Conservation (phyloP, 2,329 filamentous ascomycete species). For the Alternaria dauci region DNA sequence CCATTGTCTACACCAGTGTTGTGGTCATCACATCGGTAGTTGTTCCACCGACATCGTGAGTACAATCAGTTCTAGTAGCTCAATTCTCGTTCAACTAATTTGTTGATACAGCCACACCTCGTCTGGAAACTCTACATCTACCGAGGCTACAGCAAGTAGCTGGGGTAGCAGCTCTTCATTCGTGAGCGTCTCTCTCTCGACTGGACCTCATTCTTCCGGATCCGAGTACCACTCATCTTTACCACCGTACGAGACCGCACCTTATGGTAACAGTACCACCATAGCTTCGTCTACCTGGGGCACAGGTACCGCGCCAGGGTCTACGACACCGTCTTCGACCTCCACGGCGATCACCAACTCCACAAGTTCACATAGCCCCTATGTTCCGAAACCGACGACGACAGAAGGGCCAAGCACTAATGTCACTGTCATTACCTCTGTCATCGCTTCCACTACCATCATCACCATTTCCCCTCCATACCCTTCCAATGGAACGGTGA, state of each 20-base stretch:
- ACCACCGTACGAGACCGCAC: conserved; percentile 9
- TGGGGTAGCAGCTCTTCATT: conserved; percentile 22
- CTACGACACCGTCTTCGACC: neutral
- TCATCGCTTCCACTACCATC: conserved; percentile 1
- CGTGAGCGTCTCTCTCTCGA: conserved; percentile 14
- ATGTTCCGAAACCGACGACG: neutral
- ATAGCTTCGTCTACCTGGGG: conserved; percentile 5
- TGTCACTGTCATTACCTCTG: conserved; percentile 6
- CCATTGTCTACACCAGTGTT: conserved; percentile 12
- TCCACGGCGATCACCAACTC: conserved; percentile 3
- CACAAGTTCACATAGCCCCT: neutral
- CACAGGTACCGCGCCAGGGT: conserved; percentile 13
- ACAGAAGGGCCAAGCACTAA: neutral
- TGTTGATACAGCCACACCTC: conserved; percentile 5
- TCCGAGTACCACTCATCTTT: conserved; percentile 9
- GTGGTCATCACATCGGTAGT: conserved; percentile 14
- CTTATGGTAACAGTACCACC: conserved; percentile 22
- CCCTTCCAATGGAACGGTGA: conserved; percentile 11
- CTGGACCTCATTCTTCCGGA: conserved; percentile 16
- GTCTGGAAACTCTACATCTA: conserved; percentile 19
- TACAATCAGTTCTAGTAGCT: conserved; percentile 1
- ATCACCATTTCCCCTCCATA: conserved; percentile 6
- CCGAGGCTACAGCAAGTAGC: conserved; percentile 30
- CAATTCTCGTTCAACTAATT: conserved; percentile 12
- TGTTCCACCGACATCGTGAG: conserved; percentile 20